These are phyloP conservation scores for Helminthosporium solani DNA, from an alignment of 2,329 filamentous ascomycete genomes.

Conservation along the genomic window DNA sequence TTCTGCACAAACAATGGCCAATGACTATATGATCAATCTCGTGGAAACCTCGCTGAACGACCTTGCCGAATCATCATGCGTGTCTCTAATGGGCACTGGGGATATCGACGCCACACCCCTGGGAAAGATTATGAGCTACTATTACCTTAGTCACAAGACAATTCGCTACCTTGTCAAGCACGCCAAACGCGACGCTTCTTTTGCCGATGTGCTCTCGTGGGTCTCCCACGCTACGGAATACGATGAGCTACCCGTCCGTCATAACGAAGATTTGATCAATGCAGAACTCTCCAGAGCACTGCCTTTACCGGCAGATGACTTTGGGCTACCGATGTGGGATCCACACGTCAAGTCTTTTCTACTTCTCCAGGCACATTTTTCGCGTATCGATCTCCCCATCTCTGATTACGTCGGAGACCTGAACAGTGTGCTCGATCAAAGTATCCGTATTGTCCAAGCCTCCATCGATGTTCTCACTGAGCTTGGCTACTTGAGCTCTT, in stretches of 20 bases:
- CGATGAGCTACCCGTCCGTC: conserved; percentile 93
- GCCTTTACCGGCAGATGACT: conserved; percentile 63
- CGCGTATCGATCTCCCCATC: conserved; percentile 87
- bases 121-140: conserved; percentile 99
- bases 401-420: conserved; percentile 97
- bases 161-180: conserved; percentile 80
- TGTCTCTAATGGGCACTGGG: conserved; percentile 79
- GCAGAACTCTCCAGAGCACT: conserved; percentile 81
- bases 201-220: conserved; percentile 84
- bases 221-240: conserved; percentile 94
- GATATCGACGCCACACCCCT: conserved; percentile 87
- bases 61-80: conserved; percentile 80
- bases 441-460: conserved; percentile 94
- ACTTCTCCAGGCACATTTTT: conserved; percentile 92
- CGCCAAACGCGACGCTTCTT: conserved; percentile 72
- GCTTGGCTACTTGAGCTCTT: conserved; percentile 76
- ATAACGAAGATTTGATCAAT: conserved; percentile 98
- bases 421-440: conserved; percentile 83
- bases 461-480: conserved; percentile 92
- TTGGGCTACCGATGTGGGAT: conserved; percentile 91
- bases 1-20: conserved; percentile 80
- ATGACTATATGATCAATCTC: conserved; percentile 91
- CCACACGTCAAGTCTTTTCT: conserved; percentile 96
- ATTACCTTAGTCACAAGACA: conserved; percentile 92
- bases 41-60: conserved; percentile 84